phyloP scores from a whole-genome alignment of 2,329 filamentous ascomycete genomes.

The Cercospora canescens region DNA sequence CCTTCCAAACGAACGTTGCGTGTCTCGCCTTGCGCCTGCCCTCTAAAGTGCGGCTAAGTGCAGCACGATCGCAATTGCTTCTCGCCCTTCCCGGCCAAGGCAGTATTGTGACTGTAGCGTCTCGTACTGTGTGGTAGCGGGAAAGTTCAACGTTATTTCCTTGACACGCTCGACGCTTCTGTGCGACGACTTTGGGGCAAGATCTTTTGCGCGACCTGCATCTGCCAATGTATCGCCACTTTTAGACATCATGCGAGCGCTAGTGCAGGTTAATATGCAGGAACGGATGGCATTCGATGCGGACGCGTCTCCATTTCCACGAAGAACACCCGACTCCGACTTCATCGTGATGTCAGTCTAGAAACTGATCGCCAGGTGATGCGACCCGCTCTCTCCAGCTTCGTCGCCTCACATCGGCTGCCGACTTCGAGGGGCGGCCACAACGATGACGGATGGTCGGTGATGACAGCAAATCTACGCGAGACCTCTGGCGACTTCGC shows the following conservation, averaged over 20 bases:
- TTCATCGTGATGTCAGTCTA: neutral
- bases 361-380: neutral
- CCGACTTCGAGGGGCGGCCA: neutral
- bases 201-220: constrained; percentile 2
- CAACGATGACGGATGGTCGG: neutral
- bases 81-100: neutral
- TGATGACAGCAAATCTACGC: constrained; percentile 14
- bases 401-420: neutral
- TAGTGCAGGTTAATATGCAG: constrained; percentile 11
- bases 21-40: constrained; percentile 4
- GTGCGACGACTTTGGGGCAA: neutral
- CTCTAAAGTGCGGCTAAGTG: constrained; percentile 6
- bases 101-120: neutral
- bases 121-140: neutral
- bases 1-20: constrained; percentile 10
- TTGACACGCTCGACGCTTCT: neutral
- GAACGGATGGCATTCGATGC: constrained; percentile 7
- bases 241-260: constrained; percentile 6
- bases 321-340: neutral
- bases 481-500: constrained; percentile 13
- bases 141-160: neutral
- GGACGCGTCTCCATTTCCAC: neutral
- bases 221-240: constrained; percentile 2
- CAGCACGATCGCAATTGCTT: constrained; percentile 1
- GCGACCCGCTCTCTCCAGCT: neutral